These are phyloP conservation scores for Alternaria burnsii DNA, from an alignment of 2,329 filamentous ascomycete genomes.

Conservation along the genomic window DNA sequence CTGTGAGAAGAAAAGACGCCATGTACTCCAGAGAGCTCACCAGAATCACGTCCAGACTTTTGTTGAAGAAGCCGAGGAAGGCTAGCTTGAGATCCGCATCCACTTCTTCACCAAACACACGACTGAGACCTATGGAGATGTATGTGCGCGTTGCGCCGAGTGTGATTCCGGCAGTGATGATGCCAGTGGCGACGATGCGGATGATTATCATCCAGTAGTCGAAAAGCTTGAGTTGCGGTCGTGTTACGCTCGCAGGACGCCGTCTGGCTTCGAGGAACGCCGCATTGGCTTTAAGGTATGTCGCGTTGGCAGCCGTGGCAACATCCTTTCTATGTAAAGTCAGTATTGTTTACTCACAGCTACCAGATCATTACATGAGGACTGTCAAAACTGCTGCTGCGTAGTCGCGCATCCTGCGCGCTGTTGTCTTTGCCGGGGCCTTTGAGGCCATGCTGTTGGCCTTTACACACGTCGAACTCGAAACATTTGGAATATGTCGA, in stretches of 20 bases:
- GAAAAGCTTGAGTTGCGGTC: neutral
- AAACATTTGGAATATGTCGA: neutral
- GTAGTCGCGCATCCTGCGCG: neutral
- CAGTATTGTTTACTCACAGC: neutral
- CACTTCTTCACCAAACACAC: neutral
- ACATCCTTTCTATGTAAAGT: neutral
- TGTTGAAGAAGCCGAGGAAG: slow-evolving; percentile 13
- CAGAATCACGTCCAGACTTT: slow-evolving; percentile 10
- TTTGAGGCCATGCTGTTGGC: neutral
- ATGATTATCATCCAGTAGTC: neutral
- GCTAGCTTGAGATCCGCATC: slow-evolving; percentile 12
- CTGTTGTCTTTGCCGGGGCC: neutral
- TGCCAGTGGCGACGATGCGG: neutral
- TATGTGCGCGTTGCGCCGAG: neutral
- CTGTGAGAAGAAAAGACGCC: neutral
- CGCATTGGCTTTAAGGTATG: too few relatives aligned
- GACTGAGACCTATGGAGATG: neutral
- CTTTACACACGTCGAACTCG: neutral
- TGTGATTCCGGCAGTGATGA: neutral
- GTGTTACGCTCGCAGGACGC: neutral
- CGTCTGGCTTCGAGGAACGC: neutral
- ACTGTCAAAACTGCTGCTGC: neutral
- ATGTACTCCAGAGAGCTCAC: slow-evolving; percentile 13
- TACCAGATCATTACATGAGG: neutral
- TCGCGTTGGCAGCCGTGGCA: neutral